A percentile compares a stretch with the other conserved stretches of the same genome.
phyloP scores from a whole-genome alignment of 1,284 basidiomycete genomes.

The Uromyces viciae-fabae region DNA sequence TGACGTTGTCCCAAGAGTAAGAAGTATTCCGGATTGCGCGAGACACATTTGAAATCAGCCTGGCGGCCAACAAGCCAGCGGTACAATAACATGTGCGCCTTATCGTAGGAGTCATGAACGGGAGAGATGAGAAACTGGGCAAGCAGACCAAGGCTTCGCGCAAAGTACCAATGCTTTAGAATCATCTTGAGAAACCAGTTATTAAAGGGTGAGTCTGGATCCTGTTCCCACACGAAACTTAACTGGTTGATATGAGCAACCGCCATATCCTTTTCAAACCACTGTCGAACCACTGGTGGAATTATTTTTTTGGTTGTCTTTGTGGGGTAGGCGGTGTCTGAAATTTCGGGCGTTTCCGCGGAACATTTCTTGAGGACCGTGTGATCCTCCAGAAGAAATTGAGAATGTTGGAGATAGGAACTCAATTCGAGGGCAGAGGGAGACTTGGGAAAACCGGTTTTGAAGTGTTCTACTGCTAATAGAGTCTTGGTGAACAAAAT shows the following conservation, averaged over 20 bases:
- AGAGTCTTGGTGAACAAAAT: not conserved
- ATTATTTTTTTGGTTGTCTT: not conserved
- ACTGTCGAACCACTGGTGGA: not conserved
- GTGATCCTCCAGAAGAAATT: not conserved
- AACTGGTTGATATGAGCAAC: not conserved
- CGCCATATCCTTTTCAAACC: not conserved
- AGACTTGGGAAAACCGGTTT: not conserved
- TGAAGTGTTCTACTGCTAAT: not conserved
- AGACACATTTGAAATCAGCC: not conserved
- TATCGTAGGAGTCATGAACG: not conserved
- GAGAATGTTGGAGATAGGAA: not conserved
- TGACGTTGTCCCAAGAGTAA: not conserved
- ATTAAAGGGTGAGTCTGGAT: not conserved
- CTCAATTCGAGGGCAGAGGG: not conserved
- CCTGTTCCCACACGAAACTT: not conserved
- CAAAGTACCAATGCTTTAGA: not conserved
- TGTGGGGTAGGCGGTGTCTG: not conserved
- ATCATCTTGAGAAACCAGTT: not conserved
- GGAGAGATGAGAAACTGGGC: not conserved
- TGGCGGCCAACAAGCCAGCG: constrained; percentile 2
- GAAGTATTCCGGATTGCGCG: not conserved
- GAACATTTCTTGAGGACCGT: not conserved
- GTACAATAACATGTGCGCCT: not conserved
- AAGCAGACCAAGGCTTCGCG: not conserved
- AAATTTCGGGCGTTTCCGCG: not conserved